Percentiles rank a stretch among this genome's conserved stretches.
Conservation (phyloP, 1,284 basidiomycete species). For the Bjerkandera adusta region DNA sequence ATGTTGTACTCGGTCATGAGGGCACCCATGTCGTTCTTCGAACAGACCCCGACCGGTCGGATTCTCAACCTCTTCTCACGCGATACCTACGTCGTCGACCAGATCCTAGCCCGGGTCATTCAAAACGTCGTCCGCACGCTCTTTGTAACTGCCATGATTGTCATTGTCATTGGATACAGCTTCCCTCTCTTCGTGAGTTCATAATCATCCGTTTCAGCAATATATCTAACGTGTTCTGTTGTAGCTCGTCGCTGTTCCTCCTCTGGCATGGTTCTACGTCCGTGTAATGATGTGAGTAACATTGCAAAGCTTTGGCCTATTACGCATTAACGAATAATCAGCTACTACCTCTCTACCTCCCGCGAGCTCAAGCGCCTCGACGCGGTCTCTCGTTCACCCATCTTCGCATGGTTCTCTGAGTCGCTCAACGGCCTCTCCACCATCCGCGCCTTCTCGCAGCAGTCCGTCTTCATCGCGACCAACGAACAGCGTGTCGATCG, state of each 20-base stretch:
- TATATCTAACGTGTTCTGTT: neutral
- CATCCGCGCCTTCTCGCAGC: slow-evolving; percentile 81
- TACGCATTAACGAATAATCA: slow-evolving; percentile 26
- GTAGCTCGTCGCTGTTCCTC: slow-evolving; percentile 66
- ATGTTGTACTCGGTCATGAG: slow-evolving; percentile 79
- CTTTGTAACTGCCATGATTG: slow-evolving; percentile 66
- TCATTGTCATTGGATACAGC: slow-evolving; percentile 75
- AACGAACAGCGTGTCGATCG: slow-evolving; percentile 81
- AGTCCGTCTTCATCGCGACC: slow-evolving; percentile 70
- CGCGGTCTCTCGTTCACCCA: slow-evolving; percentile 86
- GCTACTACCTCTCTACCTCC: slow-evolving; percentile 89
- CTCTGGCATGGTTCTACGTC: slow-evolving; percentile 74
- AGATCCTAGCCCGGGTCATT: slow-evolving; percentile 75
- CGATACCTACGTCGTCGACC: slow-evolving; percentile 91
- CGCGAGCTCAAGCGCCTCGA: slow-evolving; percentile 92
- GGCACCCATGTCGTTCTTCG: slow-evolving; percentile 87
- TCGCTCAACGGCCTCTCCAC: slow-evolving; percentile 82
- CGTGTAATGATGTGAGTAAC: slow-evolving; percentile 68
- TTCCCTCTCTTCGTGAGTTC: slow-evolving; percentile 71
- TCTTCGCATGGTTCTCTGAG: slow-evolving; percentile 90
- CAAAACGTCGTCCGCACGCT: slow-evolving; percentile 64
- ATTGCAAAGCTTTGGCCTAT: slow-evolving; percentile 5
- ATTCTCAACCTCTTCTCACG: slow-evolving; percentile 89
- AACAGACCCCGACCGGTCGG: slow-evolving; percentile 77
- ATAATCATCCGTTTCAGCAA: neutral